Evolutionary conservation across 1,139 yeast genomes (phyloP).

Genomic region (Pneumocystis murina): DNA sequence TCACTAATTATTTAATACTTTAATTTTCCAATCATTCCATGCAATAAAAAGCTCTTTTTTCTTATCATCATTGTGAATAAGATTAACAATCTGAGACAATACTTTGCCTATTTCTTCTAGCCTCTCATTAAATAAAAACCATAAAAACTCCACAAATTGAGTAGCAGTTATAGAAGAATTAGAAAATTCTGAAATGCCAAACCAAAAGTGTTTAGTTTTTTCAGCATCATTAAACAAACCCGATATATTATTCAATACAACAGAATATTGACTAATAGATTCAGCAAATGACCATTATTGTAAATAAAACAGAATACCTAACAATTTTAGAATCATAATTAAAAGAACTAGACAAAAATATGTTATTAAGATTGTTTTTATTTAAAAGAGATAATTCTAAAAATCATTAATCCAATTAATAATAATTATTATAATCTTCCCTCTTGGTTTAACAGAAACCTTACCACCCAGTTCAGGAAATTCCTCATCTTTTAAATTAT

Average conservation of each 20-base stretch:
- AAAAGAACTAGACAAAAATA: not conserved
- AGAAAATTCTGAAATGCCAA: constrained; percentile 6
- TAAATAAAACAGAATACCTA: not conserved
- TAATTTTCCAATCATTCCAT: constrained; percentile 12
- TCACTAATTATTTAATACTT: not conserved
- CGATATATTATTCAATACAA: not conserved
- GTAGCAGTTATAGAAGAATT: constrained; percentile 6
- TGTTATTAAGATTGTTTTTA: not conserved
- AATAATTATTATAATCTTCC: not conserved
- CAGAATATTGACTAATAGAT: not conserved
- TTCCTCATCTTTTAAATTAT: not conserved
- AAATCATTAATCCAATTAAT: not conserved
- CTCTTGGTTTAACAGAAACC: not conserved
- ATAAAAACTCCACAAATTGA: constrained; percentile 7
- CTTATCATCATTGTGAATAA: constrained; percentile 7
- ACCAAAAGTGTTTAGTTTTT: constrained; percentile 5
- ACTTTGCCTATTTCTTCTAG: constrained; percentile 8
- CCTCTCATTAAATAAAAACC: constrained; percentile 1
- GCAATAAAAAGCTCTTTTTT: constrained; percentile 10
- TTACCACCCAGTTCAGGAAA: not conserved
- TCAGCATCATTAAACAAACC: constrained; percentile 4
- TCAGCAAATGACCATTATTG: not conserved
- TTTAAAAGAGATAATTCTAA: not conserved
- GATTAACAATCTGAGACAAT: constrained; percentile 6
- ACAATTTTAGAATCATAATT: not conserved